Percentiles rank a stretch among this genome's conserved stretches.
These are phyloP conservation scores for Suillus americanus DNA, from an alignment of 768 basidiomycete species.

Conservation along the genomic window DNA sequence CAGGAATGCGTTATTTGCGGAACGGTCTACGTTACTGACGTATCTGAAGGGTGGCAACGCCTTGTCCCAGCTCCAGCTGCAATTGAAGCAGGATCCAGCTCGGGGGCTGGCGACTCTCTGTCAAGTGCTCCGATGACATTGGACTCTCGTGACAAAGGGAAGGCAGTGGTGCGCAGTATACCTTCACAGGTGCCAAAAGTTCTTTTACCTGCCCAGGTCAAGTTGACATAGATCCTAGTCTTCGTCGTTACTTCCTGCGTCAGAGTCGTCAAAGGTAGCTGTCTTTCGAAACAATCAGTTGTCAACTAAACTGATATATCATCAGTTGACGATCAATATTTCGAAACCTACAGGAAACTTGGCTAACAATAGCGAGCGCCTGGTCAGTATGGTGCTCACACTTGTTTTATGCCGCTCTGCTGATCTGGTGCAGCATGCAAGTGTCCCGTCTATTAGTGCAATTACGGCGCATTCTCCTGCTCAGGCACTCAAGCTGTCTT, in stretches of 20 bases:
- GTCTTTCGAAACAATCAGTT: slow-evolving; percentile 4
- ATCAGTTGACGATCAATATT: slow-evolving; percentile 22
- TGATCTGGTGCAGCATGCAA: slow-evolving; percentile 15
- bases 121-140: not conserved
- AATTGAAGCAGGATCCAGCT: not conserved
- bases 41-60: slow-evolving; percentile 48
- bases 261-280: slow-evolving; percentile 28
- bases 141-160: slow-evolving; percentile 14
- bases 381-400: slow-evolving; percentile 11
- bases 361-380: slow-evolving; percentile 13
- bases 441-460: slow-evolving; percentile 12
- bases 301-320: slow-evolving; percentile 4
- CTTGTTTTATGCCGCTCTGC: slow-evolving; percentile 7
- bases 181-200: slow-evolving; percentile 18
- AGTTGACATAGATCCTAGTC: not conserved
- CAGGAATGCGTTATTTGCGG: slow-evolving; percentile 83
- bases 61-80: slow-evolving; percentile 34
- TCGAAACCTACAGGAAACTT: slow-evolving; percentile 16
- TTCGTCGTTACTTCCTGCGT: slow-evolving; percentile 30
- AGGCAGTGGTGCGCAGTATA: slow-evolving; percentile 16
- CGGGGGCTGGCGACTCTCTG: not conserved
- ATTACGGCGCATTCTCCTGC: slow-evolving; percentile 32
- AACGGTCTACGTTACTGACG: slow-evolving; percentile 58
- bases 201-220: not conserved
- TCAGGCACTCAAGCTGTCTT: slow-evolving; percentile 50